These are phyloP conservation scores for Diaporthe australafricana DNA, from an alignment of 2,329 filamentous ascomycete species.

Conservation along the genomic window DNA sequence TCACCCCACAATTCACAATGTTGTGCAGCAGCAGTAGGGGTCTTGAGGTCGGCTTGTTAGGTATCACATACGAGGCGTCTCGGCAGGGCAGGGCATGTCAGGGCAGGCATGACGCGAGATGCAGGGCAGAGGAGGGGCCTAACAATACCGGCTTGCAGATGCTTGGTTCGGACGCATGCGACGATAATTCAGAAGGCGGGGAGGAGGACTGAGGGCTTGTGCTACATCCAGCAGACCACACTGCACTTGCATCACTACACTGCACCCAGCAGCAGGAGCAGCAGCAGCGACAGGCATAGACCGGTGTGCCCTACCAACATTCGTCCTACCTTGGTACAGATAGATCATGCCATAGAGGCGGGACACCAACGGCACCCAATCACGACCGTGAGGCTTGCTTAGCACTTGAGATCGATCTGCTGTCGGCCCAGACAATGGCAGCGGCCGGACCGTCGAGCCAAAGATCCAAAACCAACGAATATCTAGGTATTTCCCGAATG, in stretches of 20 bases:
- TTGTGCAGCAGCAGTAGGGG: too few species aligned
- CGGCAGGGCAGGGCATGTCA: too few species aligned
- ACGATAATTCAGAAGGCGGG: constrained; percentile 6
- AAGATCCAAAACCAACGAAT: neutral
- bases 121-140: neutral
- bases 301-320: constrained; percentile 18
- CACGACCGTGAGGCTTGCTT: neutral
- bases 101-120: too few species aligned
- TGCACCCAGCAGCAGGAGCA: too few species aligned
- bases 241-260: neutral
- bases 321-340: constrained; percentile 12
- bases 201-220: constrained; percentile 10
- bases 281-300: too few species aligned
- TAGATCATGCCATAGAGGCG: constrained; percentile 11
- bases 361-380: neutral
- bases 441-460: constrained; percentile 23
- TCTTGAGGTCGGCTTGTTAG: too few species aligned
- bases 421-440: neutral
- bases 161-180: constrained; percentile 16
- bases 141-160: constrained; percentile 10
- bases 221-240: too few species aligned
- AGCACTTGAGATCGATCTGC: neutral
- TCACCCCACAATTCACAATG: too few species aligned
- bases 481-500: constrained; percentile 1
- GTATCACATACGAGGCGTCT: too few species aligned